These are phyloP conservation scores for Penicillium mononematosum DNA, from an alignment of 495 filamentous ascomycete species.

Conservation along the genomic window DNA sequence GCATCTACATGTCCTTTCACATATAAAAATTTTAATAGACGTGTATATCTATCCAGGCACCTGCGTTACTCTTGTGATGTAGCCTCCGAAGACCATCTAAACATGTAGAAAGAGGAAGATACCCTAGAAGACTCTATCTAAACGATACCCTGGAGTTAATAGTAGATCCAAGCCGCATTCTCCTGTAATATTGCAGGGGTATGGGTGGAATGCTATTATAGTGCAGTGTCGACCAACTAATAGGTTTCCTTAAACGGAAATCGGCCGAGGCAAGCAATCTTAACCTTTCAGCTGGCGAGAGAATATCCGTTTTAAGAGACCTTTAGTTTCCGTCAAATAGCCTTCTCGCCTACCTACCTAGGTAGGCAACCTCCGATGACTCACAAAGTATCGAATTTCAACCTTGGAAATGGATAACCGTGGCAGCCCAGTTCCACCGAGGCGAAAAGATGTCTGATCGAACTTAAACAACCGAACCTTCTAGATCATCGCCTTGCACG, in stretches of 20 bases:
- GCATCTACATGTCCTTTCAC: conserved; percentile 2
- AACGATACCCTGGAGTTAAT: not conserved
- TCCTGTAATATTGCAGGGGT: too few relatives aligned
- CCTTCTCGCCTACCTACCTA: too few relatives aligned
- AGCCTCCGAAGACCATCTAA: not conserved
- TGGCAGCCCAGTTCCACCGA: too few relatives aligned
- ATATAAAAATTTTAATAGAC: not conserved
- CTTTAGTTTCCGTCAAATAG: too few relatives aligned
- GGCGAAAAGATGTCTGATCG: not conserved
- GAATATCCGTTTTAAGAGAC: not conserved
- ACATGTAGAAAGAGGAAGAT: not conserved
- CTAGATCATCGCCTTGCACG: not conserved
- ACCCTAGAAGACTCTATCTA: not conserved
- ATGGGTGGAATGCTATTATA: too few relatives aligned
- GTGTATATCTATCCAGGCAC: not conserved
- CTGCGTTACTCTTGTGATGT: not conserved
- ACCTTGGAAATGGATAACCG: too few relatives aligned
- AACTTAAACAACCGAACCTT: not conserved
- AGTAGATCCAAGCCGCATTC: not conserved
- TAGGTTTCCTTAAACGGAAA: not conserved
- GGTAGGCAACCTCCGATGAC: not conserved
- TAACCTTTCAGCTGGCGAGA: not conserved
- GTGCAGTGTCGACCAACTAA: too few relatives aligned
- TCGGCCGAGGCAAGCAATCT: not conserved
- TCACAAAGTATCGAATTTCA: not conserved